phyloP scores from a whole-genome alignment of 1,284 basidiomycete genomes.

The Leccinum solheimii region DNA sequence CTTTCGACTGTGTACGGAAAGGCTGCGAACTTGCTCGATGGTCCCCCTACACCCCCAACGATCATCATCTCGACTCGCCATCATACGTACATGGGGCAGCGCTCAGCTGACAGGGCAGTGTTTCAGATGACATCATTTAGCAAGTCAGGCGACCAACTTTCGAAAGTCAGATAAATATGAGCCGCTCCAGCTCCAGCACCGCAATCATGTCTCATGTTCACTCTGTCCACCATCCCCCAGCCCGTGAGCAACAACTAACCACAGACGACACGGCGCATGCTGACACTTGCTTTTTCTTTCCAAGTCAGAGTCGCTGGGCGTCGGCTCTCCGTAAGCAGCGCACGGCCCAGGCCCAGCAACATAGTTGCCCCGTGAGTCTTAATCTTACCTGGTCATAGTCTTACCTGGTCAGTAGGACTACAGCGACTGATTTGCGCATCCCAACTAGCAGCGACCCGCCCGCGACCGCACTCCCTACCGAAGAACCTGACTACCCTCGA shows the following conservation, averaged over 20 bases:
- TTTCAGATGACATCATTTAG: neutral
- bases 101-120: neutral
- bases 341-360: constrained; percentile 41
- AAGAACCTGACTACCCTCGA: constrained; percentile 59
- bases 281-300: neutral
- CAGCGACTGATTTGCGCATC: neutral
- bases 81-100: neutral
- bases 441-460: constrained; percentile 4
- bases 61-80: no score
- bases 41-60: no score
- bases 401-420: neutral
- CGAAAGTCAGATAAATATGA: neutral
- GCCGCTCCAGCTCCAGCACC: neutral
- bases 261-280: neutral
- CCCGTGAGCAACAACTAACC: constrained; percentile 18
- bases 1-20: no score
- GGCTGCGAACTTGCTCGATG: no score
- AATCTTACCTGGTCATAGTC: constrained; percentile 17
- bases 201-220: constrained; percentile 27
- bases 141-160: neutral
- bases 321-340: constrained; percentile 51
- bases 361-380: constrained; percentile 36
- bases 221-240: constrained; percentile 27
- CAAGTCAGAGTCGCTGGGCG: constrained; percentile 67
- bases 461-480: constrained; percentile 29